These are phyloP conservation scores for Cryptococcus jaspeensis DNA, from an alignment of 1,284 basidiomycete genomes.

Conservation along the genomic window DNA sequence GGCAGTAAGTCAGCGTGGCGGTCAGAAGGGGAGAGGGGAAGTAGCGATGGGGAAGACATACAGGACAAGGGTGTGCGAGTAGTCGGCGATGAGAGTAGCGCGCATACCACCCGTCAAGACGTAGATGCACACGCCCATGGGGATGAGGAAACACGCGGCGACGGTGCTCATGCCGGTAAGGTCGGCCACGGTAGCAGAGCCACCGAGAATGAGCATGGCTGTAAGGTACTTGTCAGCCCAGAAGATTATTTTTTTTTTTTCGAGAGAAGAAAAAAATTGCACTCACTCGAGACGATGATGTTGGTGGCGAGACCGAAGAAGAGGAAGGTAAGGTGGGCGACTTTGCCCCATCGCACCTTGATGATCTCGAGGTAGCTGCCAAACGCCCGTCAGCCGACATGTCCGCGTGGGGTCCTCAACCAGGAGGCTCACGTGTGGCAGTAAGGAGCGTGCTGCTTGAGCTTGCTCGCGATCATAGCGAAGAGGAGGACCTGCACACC, in stretches of 20 bases:
- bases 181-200: conserved; percentile 71
- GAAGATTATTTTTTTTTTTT: background rate
- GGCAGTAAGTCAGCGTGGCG: background rate
- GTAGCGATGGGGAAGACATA: conserved; percentile 67
- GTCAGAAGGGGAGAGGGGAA: conserved; percentile 61
- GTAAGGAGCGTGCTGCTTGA: conserved; percentile 58
- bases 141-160: conserved; percentile 70
- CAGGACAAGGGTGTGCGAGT: conserved; percentile 75
- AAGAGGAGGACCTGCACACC: conserved; percentile 55
- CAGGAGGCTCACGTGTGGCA: conserved; percentile 49
- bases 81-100: conserved; percentile 55
- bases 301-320: conserved; percentile 76
- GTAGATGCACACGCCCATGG: conserved; percentile 50
- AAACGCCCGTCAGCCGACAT: background rate
- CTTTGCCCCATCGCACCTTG: conserved; percentile 67
- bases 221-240: background rate
- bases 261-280: background rate
- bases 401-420: conserved; percentile 50
- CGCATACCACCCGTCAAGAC: conserved; percentile 59
- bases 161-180: conserved; percentile 80
- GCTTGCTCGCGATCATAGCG: conserved; percentile 57
- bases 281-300: conserved; percentile 63
- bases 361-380: conserved; percentile 61
- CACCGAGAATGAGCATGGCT: conserved; percentile 62
- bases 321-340: conserved; percentile 72